phyloP scores from a whole-genome alignment of 441 rosid genomes.

The Flueggea neowawraea region DNA sequence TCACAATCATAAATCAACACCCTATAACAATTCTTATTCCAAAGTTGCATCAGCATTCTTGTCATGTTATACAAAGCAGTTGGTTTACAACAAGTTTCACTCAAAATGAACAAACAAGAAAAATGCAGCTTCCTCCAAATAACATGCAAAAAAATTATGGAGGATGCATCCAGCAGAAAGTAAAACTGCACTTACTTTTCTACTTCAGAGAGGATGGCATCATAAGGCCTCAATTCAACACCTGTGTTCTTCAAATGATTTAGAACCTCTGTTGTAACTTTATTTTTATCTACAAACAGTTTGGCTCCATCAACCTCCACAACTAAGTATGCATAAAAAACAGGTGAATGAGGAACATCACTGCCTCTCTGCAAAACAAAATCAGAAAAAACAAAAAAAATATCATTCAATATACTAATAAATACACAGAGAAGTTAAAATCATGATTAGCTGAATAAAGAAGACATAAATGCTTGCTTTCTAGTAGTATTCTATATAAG shows the following conservation, averaged over 20 bases:
- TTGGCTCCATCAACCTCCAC: slow-evolving; percentile 71
- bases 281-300: slow-evolving; percentile 65
- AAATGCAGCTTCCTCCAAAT: slow-evolving; percentile 6
- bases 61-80: no score
- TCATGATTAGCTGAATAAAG: not conserved
- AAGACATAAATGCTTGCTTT: not conserved
- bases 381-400: not conserved
- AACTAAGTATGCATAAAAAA: slow-evolving; percentile 81
- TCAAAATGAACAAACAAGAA: not conserved
- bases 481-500: not conserved
- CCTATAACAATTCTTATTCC: no score
- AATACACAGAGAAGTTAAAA: not conserved
- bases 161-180: slow-evolving; percentile 7
- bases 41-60: no score
- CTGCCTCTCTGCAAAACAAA: slow-evolving; percentile 78
- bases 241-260: slow-evolving; percentile 75
- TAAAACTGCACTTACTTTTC: slow-evolving; percentile 43
- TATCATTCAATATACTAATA: slow-evolving; percentile 2
- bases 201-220: slow-evolving; percentile 71
- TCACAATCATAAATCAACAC: not conserved
- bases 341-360: slow-evolving; percentile 97
- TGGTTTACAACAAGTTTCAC: no score
- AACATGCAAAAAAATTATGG: slow-evolving; percentile 1
- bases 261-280: slow-evolving; percentile 74
- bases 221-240: slow-evolving; percentile 68